Base-by-base conservation (phyloP, 2,329 filamentous ascomycete species). In the Penicillium aurantiogriseum region DNA sequence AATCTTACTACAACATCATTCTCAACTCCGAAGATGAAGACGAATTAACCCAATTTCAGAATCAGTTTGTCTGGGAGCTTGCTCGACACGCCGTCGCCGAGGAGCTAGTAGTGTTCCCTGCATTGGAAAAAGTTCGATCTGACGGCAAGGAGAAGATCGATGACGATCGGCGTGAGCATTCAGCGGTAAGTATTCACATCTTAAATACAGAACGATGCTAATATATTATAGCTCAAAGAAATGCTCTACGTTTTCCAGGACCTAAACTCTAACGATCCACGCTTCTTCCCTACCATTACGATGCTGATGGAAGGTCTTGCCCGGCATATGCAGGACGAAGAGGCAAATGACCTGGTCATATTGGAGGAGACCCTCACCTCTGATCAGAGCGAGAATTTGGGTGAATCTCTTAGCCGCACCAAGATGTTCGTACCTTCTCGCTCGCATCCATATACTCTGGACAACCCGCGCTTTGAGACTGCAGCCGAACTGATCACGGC, bases 401-500 rank as follows among this genome's bases (percentile, higher is more conserved):
- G 77, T 3, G 72, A 63, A 6, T 78, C 72, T 19, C 85, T 85
- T 58, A 70, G 63, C 3, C 74, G 79, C 2, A 85, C 82, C 7
- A 86, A 85, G 71, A 69, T 71, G 27, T 81, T 86, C 63, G 78
- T 81, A 1, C 83, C 83, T 1, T 72, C 80, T 1, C 76, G 80
- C 25, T 79, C 77, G 36, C 83, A 85, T 66, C 81, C 81, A 0
- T 72, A 64, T n/a, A 76, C 79, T 2, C 80, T 80, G 0, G 77
- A 83, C 58, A 77, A 78, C 36, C 82, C 82, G 3, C 81, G 80
- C 0, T 86, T 84, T 57, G 83, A 86, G 74, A 83, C 80, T 0
- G 81, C 77, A 0, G 78, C 77, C 56, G 83, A 81, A 0, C 62
- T 87, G 23, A 59, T 87, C 68, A 72, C 80, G 0, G 82, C 84